phyloP scores from a whole-genome alignment of 768 basidiomycete species.

The Phanerochaete sordida region DNA sequence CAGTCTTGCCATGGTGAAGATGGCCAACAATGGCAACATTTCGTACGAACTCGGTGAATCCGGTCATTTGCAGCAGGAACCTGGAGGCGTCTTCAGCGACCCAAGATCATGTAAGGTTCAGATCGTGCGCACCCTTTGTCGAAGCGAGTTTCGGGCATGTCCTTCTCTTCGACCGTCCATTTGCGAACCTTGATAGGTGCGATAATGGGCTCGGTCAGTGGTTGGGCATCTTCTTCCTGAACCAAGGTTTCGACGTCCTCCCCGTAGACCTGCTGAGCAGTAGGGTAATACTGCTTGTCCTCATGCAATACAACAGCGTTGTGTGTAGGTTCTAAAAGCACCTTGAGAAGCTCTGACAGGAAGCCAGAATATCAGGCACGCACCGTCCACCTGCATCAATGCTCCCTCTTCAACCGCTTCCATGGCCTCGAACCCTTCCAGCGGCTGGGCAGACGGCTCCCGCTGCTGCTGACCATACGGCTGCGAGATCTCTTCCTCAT shows the following conservation, averaged over 20 bases:
- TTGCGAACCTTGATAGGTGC: conserved; percentile 93
- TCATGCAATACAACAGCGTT: conserved; percentile 90
- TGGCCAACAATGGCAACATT: conserved; percentile 97
- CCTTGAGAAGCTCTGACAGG: not conserved
- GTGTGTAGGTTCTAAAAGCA: conserved; percentile 59
- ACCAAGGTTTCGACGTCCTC: conserved; percentile 93
- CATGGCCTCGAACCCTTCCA: conserved; percentile 78
- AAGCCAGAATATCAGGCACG: conserved; percentile 14
- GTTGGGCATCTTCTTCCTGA: conserved; percentile 97
- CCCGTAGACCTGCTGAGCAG: conserved; percentile 89
- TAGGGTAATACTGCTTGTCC: conserved; percentile 97
- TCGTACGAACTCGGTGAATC: conserved; percentile 90
- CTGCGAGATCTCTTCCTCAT: conserved; percentile 56
- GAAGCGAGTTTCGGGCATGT: conserved; percentile 94
- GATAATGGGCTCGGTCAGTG: conserved; percentile 90
- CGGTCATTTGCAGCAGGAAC: conserved; percentile 88
- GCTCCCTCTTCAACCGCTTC: conserved; percentile 51
- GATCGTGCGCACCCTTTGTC: conserved; percentile 85
- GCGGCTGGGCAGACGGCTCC: conserved; percentile 35
- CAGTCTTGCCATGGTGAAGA: conserved; percentile 97
- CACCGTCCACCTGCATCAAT: conserved; percentile 86
- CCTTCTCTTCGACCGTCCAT: conserved; percentile 95
- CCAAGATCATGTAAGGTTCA: too few relatives aligned
- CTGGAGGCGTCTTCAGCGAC: conserved; percentile 38
- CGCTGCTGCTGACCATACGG: conserved; percentile 34